Evolutionary conservation across 805 yeast species (phyloP), one percentile per base, ranked within the genome.

Genomic region (Metschnikowia matae): DNA sequence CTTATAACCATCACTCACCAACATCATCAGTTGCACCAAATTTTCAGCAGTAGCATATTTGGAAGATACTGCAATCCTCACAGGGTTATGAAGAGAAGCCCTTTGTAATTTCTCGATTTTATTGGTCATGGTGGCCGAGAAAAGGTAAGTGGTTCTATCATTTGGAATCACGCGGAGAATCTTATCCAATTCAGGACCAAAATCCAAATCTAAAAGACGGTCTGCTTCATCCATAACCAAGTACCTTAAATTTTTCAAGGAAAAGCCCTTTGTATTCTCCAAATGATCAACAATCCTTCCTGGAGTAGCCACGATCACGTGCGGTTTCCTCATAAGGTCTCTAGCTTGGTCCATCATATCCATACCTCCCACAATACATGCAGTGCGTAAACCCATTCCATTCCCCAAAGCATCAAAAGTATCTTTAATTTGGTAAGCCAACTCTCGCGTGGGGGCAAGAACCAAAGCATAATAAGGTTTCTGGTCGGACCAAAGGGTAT

Each of bases 151-250:
- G 4, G 90, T 89, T 68, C 94, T 79, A 54, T 89, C 85, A 37
- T 81, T 77, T 7, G 99, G 99, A 38, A 92, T 86, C 45, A 89
- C 81, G 56, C 83, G 85, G 49, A 92, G 74, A 54, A 92, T 87
- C 65, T 86, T 86, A 63, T 89, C 96, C 56, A 92, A 74, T 14
- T 91, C 96, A 37, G 96, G 96, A 13, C 97, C 97, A 62, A 92
- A 92, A 66, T 92, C 99, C 87, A 92, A 82, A 72, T 94, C 99
- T 62, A 92, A 75, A 58, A 92, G 78, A 65, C 99, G 79, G 69
- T 92, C 99, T 20, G 99, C 99, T 73, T 92, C 99, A 69, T 92
- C 99, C 86, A 92, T 86, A 4, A 92, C 96, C 51, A 92, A 76
- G 65, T 76, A 92, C 65, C 87, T 85, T 62, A 92, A 74, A 48